Base-by-base conservation (phyloP, 2,329 filamentous ascomycete genomes). In the Stagonosporopsis cucurbitacearum region DNA sequence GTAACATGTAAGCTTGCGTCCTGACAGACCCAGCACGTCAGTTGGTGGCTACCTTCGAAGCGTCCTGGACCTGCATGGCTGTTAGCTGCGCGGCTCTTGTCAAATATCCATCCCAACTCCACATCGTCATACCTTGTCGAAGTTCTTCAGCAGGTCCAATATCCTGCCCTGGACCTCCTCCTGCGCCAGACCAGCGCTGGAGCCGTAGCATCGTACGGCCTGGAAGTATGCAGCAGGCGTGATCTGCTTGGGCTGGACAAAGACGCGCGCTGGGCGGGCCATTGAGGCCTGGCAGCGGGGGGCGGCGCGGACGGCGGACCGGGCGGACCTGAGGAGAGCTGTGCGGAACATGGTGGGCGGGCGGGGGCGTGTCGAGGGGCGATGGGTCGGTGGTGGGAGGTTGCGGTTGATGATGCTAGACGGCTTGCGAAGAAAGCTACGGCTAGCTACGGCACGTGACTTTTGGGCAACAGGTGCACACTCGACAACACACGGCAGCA, bases 161-260 rank as follows among this genome's bases (percentile, higher is more conserved):
- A 98, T 97, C 76, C 94, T 87, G 59, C 91, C 91, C 82, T 96
- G 89, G 55, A 96, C 90, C 82, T 96, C 92, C 54, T 88, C 83
- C 83, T 92, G 89, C 71, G 86, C 84, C 64, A 98, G 86, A 66
- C 88, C 88, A 63, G 88, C 86, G 58, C 85, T 88, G 50, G 94
- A 90, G 67, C 93, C 92, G 82, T 99, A 99, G 82, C 87, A 90
- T 80, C 95, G 85, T 73, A 90, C 83, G 68, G 86, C 84, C 76
- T 88, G 84, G 80, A 88, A 85, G 72, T 84, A 82, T 72, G 85
- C 83, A 65, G 86, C 81, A 74, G 88, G 85, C 66, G 81, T 77
- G 72, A 84, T 80, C 76, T 84, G 83, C 76, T 85, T 81, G 60
- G 82, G 82, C 71, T 84, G 83, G 77, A 83, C 81, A 78, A 88